Evolutionary conservation across 345 rosid genomes (phyloP).

Genomic region (Raphanus sativus): DNA sequence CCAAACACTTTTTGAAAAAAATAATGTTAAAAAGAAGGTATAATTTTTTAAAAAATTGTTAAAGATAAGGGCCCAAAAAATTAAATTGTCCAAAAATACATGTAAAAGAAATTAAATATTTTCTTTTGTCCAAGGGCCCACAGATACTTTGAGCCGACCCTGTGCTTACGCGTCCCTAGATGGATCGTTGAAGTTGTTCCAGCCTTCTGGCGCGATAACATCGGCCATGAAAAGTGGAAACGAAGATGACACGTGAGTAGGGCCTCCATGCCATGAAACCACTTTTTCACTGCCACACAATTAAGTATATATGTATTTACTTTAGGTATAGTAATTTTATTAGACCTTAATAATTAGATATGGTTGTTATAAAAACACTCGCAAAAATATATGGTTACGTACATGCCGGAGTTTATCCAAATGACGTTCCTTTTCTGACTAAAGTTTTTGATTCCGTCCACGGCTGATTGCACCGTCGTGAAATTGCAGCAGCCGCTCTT

Average conservation of each 20-base stretch:
- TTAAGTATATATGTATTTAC: not conserved
- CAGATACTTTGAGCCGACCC: too few relatives aligned
- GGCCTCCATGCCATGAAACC: constrained; percentile 52
- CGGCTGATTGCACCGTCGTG: constrained; percentile 78
- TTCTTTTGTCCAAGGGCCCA: too few relatives aligned
- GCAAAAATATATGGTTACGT: constrained; percentile 27
- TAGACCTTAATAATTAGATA: not conserved
- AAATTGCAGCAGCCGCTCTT: constrained; percentile 81
- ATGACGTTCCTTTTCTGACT: constrained; percentile 63
- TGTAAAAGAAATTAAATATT: too few relatives aligned
- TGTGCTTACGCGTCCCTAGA: constrained; percentile 61
- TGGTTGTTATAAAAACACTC: not conserved
- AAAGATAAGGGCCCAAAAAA: too few relatives aligned
- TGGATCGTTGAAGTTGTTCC: constrained; percentile 88
- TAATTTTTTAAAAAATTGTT: too few relatives aligned
- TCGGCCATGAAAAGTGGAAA: constrained; percentile 61
- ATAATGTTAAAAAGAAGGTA: too few relatives aligned
- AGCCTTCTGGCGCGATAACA: constrained; percentile 79
- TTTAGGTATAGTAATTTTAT: not conserved
- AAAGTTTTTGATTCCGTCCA: constrained; percentile 55
- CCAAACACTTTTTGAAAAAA: too few relatives aligned
- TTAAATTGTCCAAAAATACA: too few relatives aligned
- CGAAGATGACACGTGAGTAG: constrained; percentile 72
- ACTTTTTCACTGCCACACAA: constrained; percentile 65
- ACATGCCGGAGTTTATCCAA: constrained; percentile 85